Base-by-base conservation (phyloP, 2,329 filamentous ascomycete species). In the Raffaelea ambrosiae region DNA sequence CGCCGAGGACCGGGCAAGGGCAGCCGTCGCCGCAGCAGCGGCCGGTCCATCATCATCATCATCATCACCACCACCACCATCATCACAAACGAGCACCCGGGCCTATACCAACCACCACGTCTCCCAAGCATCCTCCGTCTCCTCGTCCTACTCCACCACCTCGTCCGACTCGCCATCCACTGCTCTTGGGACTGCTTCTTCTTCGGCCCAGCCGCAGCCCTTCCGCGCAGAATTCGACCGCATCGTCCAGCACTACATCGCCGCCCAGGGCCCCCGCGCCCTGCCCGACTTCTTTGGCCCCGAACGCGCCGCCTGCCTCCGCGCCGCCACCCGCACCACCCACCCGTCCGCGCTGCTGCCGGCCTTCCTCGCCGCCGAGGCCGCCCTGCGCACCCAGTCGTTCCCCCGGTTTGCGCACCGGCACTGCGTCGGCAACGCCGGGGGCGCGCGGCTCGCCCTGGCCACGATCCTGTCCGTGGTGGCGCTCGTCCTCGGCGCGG, bases 291-390 rank as follows among this genome's bases (percentile, higher is more conserved):
- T 72, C 10, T 60, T 66, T 1, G 53, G 59, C 13, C 52, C 59
- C n/a, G 66, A 71, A 48, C 64, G 66, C 21, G 56, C 58, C 4
- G 57, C 61, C 11, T 67, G 69, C 18, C 61, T 70, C 20, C 63
- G 64, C 18, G 68, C 68, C 1, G 57, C 65, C 0, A 59, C 65
- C 43, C 61, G 66, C 31, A 72, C 70, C 0, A 72, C 69, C 2
- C 69, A 72, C 53, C 69, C 70, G 1, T 69, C 68, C 0, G 66
- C 67, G 1, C 62, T 72, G 4, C 58, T 68, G 0, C 61, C 65
- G 0, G 66, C 65, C 8, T 66, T 67, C 40, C 54, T 64, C 13
- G 57, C 62, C 5, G 60, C 64, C 47, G 68, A 71, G 48, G 54
- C 61, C 13, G 53, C 57, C 4, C 59, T 72, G 14, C 59, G 65